Base-by-base conservation (phyloP, 495 filamentous ascomycete species). In the Penicilliopsis zonata region DNA sequence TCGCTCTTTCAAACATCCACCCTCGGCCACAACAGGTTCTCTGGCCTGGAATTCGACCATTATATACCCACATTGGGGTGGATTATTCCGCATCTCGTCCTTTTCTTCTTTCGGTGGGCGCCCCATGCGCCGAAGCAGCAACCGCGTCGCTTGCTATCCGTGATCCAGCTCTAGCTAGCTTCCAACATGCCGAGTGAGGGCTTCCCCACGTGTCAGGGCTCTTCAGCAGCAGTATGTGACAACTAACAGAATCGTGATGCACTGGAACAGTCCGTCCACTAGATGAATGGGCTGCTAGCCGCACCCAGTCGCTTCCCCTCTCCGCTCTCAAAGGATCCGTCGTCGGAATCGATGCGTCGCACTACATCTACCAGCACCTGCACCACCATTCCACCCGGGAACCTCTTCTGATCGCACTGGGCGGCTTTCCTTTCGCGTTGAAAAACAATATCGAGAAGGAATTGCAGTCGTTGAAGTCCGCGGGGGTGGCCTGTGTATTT, bases 331-430 rank as follows among this genome's bases (percentile, higher is more conserved):
- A 80, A 47, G 81, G 75, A 41, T 67, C 70, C 23, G 67, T 76
- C 15, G 66, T 94, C 41, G 86, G 78, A 41, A 78, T 99, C 42
- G 92, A 99, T 63, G 90, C 86, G 21, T 74, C 81, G 17, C 76
- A 90, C 57, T 99, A 88, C 58, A 72, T 96, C 33, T 67, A 75
- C 42, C 75, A 75, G 6, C 66, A 90, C 33, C 72, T 88, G 46
- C 68, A 72, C 49, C 67, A 73, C 31, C 55, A 67, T 27, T 72
- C 74, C 16, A 69, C 68, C 23, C 78, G 78, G 33, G 92, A 99
- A 46, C 84, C 87, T 14, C 73, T 99, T 13, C 69, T 96, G 17
- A 70, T 85, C 28, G 92, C 92, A 13, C 70, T 96, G 10, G 92
- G 88, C 16, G 92, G 92, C 28, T 70, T 83, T 35, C 88, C 92